Percentiles rank a stretch among this genome's conserved stretches.
Evolutionary conservation across 1,284 basidiomycete genomes (phyloP).

Genomic region (Rhizoctonia solani): DNA sequence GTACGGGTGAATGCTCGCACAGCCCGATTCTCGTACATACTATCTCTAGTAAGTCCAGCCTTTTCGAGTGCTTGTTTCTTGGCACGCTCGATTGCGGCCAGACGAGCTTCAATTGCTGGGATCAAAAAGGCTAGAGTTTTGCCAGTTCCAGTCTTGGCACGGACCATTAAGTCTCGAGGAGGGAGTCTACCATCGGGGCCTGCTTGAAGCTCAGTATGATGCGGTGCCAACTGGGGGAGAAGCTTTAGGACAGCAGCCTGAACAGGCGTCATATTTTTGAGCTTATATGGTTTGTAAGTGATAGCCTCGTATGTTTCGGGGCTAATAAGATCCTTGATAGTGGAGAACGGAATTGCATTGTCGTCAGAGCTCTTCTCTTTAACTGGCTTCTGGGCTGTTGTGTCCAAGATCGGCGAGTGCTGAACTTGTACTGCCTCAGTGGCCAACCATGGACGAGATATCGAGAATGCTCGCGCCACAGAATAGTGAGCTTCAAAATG

Average conservation of each 20-base stretch:
- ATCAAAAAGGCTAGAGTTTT: constrained; percentile 92
- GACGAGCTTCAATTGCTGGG: constrained; percentile 80
- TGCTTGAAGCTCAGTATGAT: constrained; percentile 48
- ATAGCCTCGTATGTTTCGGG: constrained; percentile 64
- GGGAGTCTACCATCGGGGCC: constrained; percentile 40
- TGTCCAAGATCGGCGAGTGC: background rate
- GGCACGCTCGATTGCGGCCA: constrained; percentile 51
- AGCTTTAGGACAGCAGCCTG: constrained; percentile 79
- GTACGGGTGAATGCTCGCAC: constrained; percentile 49
- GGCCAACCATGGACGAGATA: constrained; percentile 5
- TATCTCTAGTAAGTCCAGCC: constrained; percentile 49
- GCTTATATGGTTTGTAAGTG: constrained; percentile 68
- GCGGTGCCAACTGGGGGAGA: constrained; percentile 60
- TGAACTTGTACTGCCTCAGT: constrained; percentile 4
- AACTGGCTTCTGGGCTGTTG: background rate
- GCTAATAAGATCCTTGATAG: constrained; percentile 52
- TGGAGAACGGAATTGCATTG: constrained; percentile 47
- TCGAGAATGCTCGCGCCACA: constrained; percentile 8
- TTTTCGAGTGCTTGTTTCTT: constrained; percentile 46
- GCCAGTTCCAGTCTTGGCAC: constrained; percentile 92
- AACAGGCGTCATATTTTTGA: constrained; percentile 80
- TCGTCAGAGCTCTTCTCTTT: background rate
- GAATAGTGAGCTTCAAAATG: background rate
- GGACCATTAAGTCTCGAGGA: constrained; percentile 71
- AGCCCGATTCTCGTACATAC: constrained; percentile 1